A percentile compares a stretch with the other conserved stretches of the same genome.
Conservation (phyloP, 1,284 basidiomycete species). For the Sanguinoderma infundibulare region DNA sequence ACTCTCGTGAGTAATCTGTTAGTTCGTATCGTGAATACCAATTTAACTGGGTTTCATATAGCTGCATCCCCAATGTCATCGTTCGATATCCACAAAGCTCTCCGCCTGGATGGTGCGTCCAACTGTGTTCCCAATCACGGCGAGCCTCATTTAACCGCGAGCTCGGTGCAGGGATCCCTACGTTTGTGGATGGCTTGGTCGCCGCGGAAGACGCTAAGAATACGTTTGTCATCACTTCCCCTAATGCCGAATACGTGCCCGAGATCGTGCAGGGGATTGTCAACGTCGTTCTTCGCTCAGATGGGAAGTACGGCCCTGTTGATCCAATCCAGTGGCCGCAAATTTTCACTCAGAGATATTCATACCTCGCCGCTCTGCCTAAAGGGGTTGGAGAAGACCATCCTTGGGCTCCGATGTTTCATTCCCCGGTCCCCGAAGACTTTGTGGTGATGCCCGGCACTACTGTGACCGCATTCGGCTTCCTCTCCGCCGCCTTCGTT, state of each 20-base stretch:
- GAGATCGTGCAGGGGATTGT: neutral
- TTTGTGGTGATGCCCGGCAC: neutral
- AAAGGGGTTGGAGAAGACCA: no score
- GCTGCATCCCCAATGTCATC: no score
- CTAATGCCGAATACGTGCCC: neutral
- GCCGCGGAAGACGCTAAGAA: neutral
- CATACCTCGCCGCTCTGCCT: neutral
- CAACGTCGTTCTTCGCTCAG: neutral
- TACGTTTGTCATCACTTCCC: neutral
- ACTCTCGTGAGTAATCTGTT: no score
- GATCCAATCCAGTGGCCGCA: constrained; percentile 2
- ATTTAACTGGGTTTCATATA: no score
- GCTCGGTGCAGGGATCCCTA: no score
- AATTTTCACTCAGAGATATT: neutral
- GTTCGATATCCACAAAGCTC: no score
- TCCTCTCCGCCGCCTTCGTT: neutral
- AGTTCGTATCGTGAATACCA: no score
- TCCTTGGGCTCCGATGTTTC: neutral
- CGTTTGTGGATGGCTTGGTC: neutral
- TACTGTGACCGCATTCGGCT: neutral
- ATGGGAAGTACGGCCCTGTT: neutral
- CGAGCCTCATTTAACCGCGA: no score
- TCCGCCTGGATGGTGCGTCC: no score
- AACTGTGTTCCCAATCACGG: no score
- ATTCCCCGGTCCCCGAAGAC: neutral